Evolutionary conservation across 805 yeast genomes (phyloP), one percentile per base, ranked within the genome.

Genomic region (Yarrowia sp.): DNA sequence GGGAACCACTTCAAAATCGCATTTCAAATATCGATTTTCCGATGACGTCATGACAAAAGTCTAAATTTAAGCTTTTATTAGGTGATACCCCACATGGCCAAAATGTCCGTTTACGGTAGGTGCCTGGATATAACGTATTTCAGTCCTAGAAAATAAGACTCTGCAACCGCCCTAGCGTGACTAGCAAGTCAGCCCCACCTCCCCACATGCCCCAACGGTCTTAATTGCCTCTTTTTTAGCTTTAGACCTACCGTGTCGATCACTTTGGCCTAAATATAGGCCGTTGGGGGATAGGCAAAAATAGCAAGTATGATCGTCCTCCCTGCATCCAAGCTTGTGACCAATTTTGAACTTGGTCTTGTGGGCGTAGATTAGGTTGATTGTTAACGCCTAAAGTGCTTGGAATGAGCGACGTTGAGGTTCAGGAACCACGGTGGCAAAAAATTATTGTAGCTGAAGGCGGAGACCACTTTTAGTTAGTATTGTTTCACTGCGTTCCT

Each of bases 291-390:
- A 26, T 26, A 26, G 32, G 4, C 32, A 26, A 26, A 19, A 32
- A 38, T 15, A 48, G 36, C 52, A 46, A 48, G 8, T 11, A 15
- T 26, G 52, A 48, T 48, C 52, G 36, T 22, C 52, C 35, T 46
- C 50, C 50, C 50, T 48, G 52, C 52, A 26, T 48, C 11, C 2
- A 16, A 46, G 50, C 32, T 46, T 46, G 50, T 22, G 32, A 19
- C 32, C 32, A 5, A 26, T 26, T 26, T 26, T 26, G 32, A 26
- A 26, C 32, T 26, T 26, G 32, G 32, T 26, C 32, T 26, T 5
- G 32, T 5, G 32, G 32, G 32, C 32, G 32, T 16, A n/a, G 26
- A 16, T 43, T 43, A 9, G 12, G 48, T 43, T 43, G 48, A 16
- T 26, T 26, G 26, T 16, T 16, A 10, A 16, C 48, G 48, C 26